Percentiles rank a stretch among this genome's conserved stretches.
These are phyloP conservation scores for Asterochloris erici DNA, from an alignment of 139 green algal species.

Conservation along the genomic window DNA sequence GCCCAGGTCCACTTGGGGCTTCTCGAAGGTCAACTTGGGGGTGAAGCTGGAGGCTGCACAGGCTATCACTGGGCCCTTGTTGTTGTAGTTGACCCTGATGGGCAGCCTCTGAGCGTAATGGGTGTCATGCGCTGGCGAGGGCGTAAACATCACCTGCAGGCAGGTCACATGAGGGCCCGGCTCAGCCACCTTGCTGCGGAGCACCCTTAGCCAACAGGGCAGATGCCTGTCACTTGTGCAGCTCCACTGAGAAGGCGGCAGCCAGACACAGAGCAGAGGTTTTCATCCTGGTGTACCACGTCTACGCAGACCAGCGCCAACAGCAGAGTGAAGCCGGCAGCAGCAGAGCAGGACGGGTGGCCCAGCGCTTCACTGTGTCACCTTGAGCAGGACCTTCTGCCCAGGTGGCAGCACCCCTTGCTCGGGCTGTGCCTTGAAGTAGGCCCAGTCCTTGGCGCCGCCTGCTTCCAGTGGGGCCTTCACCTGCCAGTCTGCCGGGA, in stretches of 20 bases:
- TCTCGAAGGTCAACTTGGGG: conserved; percentile 41
- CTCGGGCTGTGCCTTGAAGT: conserved; percentile 49
- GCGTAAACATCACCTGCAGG: conserved; percentile 54
- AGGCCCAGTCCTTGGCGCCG: conserved; percentile 58
- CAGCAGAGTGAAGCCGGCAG: no score
- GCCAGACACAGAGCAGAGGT: no score
- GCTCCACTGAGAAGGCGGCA: no score
- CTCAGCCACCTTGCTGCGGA: no score
- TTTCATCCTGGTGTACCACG: no score
- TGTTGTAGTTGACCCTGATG: conserved; percentile 63
- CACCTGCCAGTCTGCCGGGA: conserved; percentile 63
- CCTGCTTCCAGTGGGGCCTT: conserved; percentile 58
- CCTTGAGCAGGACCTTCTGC: conserved; percentile 46
- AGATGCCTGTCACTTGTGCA: no score
- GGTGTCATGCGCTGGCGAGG: conserved; percentile 23
- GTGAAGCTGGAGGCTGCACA: conserved; percentile 41
- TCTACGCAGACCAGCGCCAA: no score
- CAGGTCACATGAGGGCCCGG: not conserved
- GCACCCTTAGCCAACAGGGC: no score
- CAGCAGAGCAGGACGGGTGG: not conserved
- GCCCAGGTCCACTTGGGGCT: conserved; percentile 51
- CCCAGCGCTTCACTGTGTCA: not conserved
- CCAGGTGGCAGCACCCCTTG: conserved; percentile 53
- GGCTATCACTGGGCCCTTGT: conserved; percentile 30
- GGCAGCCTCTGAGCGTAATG: conserved; percentile 51